Evolutionary conservation across 2,329 filamentous ascomycete genomes (phyloP).

Genomic region (Pseudogymnoascus sp.): DNA sequence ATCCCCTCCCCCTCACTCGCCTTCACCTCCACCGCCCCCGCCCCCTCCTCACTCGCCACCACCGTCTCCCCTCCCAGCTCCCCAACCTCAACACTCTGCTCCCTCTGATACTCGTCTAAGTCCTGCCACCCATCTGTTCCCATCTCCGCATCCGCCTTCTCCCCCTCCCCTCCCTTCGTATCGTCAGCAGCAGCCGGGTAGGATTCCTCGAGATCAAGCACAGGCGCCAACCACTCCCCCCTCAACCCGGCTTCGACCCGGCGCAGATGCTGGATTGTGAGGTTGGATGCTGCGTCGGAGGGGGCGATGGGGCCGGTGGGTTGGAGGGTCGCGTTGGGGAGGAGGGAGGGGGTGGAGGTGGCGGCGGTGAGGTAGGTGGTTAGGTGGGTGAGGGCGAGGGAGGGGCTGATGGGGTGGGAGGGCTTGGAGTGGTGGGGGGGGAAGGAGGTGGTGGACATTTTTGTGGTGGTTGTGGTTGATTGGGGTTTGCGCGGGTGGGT

Average conservation of each 20-base stretch:
- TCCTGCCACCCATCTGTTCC: slow-evolving; percentile 28
- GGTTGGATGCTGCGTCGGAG: slow-evolving; percentile 22
- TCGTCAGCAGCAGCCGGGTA: slow-evolving; percentile 17
- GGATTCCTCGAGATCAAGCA: slow-evolving; percentile 31
- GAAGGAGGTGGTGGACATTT: slow-evolving; percentile 23
- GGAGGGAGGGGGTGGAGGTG: slow-evolving; percentile 21
- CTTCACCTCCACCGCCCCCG: slow-evolving; percentile 35
- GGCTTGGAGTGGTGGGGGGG: slow-evolving; percentile 22
- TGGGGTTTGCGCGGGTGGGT: too few species aligned
- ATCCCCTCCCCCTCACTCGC: slow-evolving; percentile 26
- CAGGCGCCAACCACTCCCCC: slow-evolving; percentile 39
- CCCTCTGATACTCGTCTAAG: slow-evolving; percentile 29
- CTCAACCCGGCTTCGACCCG: slow-evolving; percentile 43
- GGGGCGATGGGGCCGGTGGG: slow-evolving; percentile 24
- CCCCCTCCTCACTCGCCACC: slow-evolving; percentile 30
- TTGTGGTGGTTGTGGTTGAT: slow-evolving; percentile 7
- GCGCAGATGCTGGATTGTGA: slow-evolving; percentile 43
- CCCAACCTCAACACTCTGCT: slow-evolving; percentile 25
- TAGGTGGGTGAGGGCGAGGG: slow-evolving; percentile 25
- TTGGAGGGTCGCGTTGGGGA: slow-evolving; percentile 28
- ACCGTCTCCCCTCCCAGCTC: slow-evolving; percentile 16
- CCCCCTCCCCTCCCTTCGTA: slow-evolving; percentile 15
- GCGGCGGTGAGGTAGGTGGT: slow-evolving; percentile 23
- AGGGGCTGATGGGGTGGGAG: slow-evolving; percentile 22
- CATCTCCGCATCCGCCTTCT: slow-evolving; percentile 19